Base-by-base conservation (phyloP, 1,284 basidiomycete genomes). In the Vanrija sp. region DNA sequence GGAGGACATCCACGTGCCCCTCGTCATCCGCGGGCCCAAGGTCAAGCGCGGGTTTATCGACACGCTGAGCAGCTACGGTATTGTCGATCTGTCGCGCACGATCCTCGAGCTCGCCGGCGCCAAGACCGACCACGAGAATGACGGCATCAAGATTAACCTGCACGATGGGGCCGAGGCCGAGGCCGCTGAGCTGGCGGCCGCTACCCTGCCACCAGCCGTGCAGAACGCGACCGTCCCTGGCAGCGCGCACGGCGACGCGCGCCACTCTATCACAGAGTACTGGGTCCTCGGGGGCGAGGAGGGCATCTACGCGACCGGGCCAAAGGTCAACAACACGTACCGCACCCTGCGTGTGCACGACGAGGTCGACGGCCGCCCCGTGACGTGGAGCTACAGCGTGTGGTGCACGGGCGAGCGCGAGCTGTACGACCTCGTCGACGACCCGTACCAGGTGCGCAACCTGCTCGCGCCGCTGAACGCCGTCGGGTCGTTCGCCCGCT, bases 371-470 rank as follows among this genome's bases (percentile, higher is more conserved):
- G 51, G 22, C 9, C 19, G 51, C 15, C 25, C 45, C 6, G 31
- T 27, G n/a, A 59, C 57, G 7, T 67, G 49, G 46, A 61, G 57
- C 5, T 72, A 71, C 55, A 60, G 63, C 0, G 71, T 71, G 20
- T 72, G 71, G 71, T 72, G 71, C 53, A 71, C 69, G 0, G 69
- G 71, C 37, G 71, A 72, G 45, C 62, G 65, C n/a, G 71, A 72
- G 57, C 61, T 72, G 38, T 71, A 71, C 57, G 59, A 71, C 54
- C 60, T 71, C 19, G 43, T 39, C 44, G 43, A 39, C 19, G 69
- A 71, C 51, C 67, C 71, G 4, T 51, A 68, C 48, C 69, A 71
- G 43, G 55, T 71, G 41, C 31, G 52, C 59, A 72, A 71, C 54
- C 55, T 70, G 6, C 53, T 66, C 23, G 41, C 53, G 12, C 45